These are phyloP conservation scores for Pseudofabraea citricarpa DNA, from an alignment of 2,329 filamentous ascomycete species.

Conservation along the genomic window DNA sequence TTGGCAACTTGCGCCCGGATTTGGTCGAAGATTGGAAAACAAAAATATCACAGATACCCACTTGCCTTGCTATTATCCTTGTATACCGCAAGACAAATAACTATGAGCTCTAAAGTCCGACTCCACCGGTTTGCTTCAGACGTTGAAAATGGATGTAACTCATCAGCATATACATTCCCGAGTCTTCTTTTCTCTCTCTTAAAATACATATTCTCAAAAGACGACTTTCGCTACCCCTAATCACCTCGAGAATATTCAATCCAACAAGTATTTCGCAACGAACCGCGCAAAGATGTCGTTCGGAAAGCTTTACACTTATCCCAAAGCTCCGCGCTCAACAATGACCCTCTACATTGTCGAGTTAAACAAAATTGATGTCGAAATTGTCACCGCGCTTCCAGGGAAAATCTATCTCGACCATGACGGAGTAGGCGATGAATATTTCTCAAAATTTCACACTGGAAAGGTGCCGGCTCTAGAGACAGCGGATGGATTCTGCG, in stretches of 20 bases:
- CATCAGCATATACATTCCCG: background rate
- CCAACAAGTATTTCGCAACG: background rate
- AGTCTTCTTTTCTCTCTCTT: background rate
- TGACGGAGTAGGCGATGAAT: background rate
- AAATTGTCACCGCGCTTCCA: constrained; percentile 1
- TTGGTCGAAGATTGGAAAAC: background rate
- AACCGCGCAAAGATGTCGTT: background rate
- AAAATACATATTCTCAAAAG: background rate
- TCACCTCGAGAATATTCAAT: background rate
- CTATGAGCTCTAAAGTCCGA: background rate
- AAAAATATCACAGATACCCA: background rate
- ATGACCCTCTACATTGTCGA: constrained; percentile 1
- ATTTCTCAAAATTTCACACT: constrained; percentile 1
- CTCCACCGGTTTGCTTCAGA: background rate
- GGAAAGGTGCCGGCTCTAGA: constrained; percentile 1
- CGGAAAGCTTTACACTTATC: constrained; percentile 2
- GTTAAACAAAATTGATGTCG: background rate
- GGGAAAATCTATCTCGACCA: constrained; percentile 1
- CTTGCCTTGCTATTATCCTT: too few relatives aligned
- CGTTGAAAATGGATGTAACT: background rate
- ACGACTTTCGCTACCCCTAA: background rate
- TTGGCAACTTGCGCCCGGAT: background rate
- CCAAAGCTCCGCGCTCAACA: background rate
- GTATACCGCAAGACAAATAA: background rate
- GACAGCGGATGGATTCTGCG: constrained; percentile 1